These are phyloP conservation scores for Diospyros kaki DNA, from an alignment of 148 eudicot species.

Conservation along the genomic window DNA sequence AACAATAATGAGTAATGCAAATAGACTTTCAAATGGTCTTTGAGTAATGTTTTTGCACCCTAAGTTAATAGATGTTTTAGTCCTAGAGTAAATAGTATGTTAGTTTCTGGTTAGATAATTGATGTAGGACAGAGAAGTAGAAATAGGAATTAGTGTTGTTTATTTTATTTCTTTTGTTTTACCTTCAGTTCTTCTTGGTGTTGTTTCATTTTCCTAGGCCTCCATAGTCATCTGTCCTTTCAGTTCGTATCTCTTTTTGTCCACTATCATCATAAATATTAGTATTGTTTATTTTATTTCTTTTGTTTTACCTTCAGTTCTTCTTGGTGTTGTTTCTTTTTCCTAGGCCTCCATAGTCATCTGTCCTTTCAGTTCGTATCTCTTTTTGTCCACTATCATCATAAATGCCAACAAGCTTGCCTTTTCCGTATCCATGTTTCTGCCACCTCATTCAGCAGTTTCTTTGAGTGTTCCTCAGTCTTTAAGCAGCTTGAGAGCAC, in stretches of 20 bases:
- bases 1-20: not conserved
- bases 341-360: constrained; percentile 94
- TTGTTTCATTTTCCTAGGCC: no score
- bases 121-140: no score
- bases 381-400: constrained; percentile 59
- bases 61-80: not conserved
- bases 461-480: constrained; percentile 88
- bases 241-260: constrained; percentile 70
- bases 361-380: constrained; percentile 83
- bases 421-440: constrained; percentile 98
- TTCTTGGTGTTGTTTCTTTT: no score
- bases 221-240: constrained; percentile 90
- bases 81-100: not conserved
- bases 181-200: no score
- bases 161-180: no score
- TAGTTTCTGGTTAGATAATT: no score
- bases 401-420: constrained; percentile 83
- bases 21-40: not conserved
- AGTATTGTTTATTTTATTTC: no score
- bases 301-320: no score
- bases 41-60: not conserved
- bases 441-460: constrained; percentile 90
- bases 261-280: constrained; percentile 45
- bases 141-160: no score
- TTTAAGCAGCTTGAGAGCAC: constrained; percentile 68